These are phyloP conservation scores for Xanthoconium separans DNA, from an alignment of 1,284 basidiomycete species.

Conservation along the genomic window DNA sequence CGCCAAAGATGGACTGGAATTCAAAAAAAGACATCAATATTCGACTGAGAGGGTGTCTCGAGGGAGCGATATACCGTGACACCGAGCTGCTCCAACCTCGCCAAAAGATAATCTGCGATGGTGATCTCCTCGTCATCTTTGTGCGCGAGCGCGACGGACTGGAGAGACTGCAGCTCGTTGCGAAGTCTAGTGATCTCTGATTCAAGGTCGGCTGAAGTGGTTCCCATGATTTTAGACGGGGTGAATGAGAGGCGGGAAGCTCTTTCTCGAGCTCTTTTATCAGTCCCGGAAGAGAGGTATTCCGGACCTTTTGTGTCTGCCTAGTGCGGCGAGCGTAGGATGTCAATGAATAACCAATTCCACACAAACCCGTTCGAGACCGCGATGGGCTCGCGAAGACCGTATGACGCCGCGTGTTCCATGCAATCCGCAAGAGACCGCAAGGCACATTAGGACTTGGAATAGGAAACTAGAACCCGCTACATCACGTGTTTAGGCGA, in stretches of 20 bases:
- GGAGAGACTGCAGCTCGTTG: conserved; percentile 49
- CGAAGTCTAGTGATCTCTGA: conserved; percentile 55
- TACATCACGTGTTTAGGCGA: too few species aligned
- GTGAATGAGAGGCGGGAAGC: neutral
- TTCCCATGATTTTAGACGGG: conserved; percentile 15
- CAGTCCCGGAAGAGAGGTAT: neutral
- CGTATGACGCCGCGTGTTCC: too few species aligned
- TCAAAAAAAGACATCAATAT: neutral
- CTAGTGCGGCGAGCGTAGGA: neutral
- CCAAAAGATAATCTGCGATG: conserved; percentile 70
- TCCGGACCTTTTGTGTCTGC: neutral
- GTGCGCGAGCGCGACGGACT: conserved; percentile 37
- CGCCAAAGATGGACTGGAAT: conserved; percentile 74
- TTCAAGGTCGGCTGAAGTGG: conserved; percentile 35
- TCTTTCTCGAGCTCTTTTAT: neutral
- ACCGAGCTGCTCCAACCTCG: conserved; percentile 66
- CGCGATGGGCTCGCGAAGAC: too few species aligned
- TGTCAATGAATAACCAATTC: too few species aligned
- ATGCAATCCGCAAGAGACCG: neutral
- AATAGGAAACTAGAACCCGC: neutral
- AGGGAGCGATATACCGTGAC: conserved; percentile 48
- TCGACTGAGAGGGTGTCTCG: neutral
- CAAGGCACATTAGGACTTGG: neutral
- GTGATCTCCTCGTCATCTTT: conserved; percentile 49
- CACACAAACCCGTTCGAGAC: too few species aligned